Conservation (phyloP, 1,284 basidiomycete species). For the Malassezia brasiliensis region DNA sequence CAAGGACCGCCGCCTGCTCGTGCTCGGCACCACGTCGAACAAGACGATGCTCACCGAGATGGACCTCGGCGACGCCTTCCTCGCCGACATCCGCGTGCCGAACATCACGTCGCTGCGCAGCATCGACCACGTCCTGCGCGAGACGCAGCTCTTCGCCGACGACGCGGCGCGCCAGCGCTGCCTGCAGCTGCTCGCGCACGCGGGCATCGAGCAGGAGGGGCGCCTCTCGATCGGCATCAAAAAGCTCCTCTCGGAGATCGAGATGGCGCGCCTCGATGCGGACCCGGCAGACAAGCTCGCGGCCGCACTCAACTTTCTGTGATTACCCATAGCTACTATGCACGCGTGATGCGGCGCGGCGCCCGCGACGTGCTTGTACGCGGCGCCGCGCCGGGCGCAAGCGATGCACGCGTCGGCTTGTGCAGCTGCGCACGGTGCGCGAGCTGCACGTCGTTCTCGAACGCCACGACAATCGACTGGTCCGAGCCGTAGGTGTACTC, state of each 20-base stretch:
- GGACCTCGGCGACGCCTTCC: slow-evolving; percentile 77
- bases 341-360: slow-evolving; percentile 6
- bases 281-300: slow-evolving; percentile 50
- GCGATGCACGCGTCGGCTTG: slow-evolving; percentile 61
- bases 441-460: slow-evolving; percentile 85
- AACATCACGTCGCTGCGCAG: slow-evolving; percentile 65
- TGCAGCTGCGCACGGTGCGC: slow-evolving; percentile 85
- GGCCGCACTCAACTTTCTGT: slow-evolving; percentile 31
- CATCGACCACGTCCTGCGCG: slow-evolving; percentile 69
- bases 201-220: slow-evolving; percentile 61
- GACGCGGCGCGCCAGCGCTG: slow-evolving; percentile 58
- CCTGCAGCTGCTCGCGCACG: slow-evolving; percentile 62
- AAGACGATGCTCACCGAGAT: slow-evolving; percentile 78
- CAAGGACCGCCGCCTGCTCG: slow-evolving; percentile 84
- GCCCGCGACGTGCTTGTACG: background rate
- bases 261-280: slow-evolving; percentile 83
- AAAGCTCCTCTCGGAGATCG: slow-evolving; percentile 71
- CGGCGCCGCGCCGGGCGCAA: slow-evolving; percentile 7
- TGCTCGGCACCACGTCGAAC: slow-evolving; percentile 85
- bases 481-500: slow-evolving; percentile 59
- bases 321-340: background rate
- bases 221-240: slow-evolving; percentile 76
- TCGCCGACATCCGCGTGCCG: slow-evolving; percentile 75
- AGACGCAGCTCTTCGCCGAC: slow-evolving; percentile 65
- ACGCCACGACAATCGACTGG: slow-evolving; percentile 84